A percentile compares a stretch with the other conserved stretches of the same genome.
These are phyloP conservation scores for Escovopsis sp. DNA, from an alignment of 2,329 filamentous ascomycete species.

Conservation along the genomic window DNA sequence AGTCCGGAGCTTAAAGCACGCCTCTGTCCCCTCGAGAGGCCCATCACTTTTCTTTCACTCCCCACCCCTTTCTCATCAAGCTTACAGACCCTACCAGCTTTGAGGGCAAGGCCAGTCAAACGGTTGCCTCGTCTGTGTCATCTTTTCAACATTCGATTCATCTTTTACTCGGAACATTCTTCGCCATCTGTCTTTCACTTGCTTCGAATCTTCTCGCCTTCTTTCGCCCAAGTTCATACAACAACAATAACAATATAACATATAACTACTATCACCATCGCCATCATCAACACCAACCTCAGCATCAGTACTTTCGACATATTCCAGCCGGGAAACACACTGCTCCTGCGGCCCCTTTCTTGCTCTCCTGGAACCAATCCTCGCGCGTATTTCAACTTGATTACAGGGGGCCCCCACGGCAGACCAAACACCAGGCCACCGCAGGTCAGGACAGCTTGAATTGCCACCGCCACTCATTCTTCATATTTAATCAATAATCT, in stretches of 20 bases:
- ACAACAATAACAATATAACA: too few species aligned
- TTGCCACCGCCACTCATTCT: constrained; percentile 5
- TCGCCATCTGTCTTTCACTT: constrained; percentile 1
- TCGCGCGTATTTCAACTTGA: neutral
- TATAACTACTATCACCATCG: too few species aligned
- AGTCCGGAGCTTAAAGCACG: constrained; percentile 16
- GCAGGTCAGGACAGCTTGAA: constrained; percentile 5
- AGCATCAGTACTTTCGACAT: too few species aligned
- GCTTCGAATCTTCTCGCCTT: constrained; percentile 5
- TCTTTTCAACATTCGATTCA: constrained; percentile 15
- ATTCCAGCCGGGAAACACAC: too few species aligned
- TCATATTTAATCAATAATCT: constrained; percentile 6
- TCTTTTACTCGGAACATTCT: constrained; percentile 3
- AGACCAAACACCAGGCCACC: constrained; percentile 6
- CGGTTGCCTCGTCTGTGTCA: constrained; percentile 11
- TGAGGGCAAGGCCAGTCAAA: constrained; percentile 8
- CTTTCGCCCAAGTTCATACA: constrained; percentile 1
- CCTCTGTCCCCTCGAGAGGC: constrained; percentile 14
- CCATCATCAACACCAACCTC: too few species aligned
- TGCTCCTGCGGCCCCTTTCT: neutral
- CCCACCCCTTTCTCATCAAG: constrained; percentile 5
- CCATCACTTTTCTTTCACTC: constrained; percentile 10
- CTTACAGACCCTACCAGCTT: constrained; percentile 6
- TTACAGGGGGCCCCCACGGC: constrained; percentile 5
- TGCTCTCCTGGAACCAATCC: constrained; percentile 2